phyloP scores from a whole-genome alignment of 768 basidiomycete genomes.

The Pleurotus giganteus region DNA sequence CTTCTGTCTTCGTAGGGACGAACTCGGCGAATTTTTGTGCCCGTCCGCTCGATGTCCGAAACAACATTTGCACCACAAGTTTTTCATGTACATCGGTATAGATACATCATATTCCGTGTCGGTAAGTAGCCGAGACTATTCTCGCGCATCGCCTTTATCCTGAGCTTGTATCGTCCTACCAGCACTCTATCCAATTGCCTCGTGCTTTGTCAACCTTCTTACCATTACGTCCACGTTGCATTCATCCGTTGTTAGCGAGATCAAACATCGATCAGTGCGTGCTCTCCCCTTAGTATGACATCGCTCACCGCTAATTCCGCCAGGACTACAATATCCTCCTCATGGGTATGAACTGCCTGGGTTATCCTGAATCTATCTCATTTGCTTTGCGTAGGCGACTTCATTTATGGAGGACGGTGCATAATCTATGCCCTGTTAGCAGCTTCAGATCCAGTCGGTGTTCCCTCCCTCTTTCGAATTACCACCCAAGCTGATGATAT shows the following conservation, averaged over 20 bases:
- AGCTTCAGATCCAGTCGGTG: conserved; percentile 14
- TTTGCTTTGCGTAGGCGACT: neutral
- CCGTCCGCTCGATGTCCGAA: neutral
- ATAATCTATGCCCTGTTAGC: conserved; percentile 14
- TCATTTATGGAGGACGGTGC: neutral
- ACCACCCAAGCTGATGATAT: neutral
- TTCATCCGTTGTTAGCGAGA: conserved; percentile 1
- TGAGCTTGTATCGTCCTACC: neutral
- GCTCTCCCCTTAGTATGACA: no score
- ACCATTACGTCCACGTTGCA: conserved; percentile 1
- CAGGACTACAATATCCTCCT: conserved; percentile 2
- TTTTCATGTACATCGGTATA: conserved; percentile 6
- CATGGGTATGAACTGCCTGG: neutral
- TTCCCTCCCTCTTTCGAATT: neutral
- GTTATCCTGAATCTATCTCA: neutral
- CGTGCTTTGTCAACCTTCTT: conserved; percentile 9
- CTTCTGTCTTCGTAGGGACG: neutral
- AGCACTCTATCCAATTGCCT: conserved; percentile 13
- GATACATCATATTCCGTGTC: conserved; percentile 12
- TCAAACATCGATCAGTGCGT: conserved; percentile 2
- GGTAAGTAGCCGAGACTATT: conserved; percentile 2
- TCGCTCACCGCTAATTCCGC: neutral
- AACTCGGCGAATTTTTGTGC: neutral
- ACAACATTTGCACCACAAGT: neutral
- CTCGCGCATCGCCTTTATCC: no score